Evolutionary conservation across 768 basidiomycete genomes (phyloP).

Genomic region (Mycena belliarum): DNA sequence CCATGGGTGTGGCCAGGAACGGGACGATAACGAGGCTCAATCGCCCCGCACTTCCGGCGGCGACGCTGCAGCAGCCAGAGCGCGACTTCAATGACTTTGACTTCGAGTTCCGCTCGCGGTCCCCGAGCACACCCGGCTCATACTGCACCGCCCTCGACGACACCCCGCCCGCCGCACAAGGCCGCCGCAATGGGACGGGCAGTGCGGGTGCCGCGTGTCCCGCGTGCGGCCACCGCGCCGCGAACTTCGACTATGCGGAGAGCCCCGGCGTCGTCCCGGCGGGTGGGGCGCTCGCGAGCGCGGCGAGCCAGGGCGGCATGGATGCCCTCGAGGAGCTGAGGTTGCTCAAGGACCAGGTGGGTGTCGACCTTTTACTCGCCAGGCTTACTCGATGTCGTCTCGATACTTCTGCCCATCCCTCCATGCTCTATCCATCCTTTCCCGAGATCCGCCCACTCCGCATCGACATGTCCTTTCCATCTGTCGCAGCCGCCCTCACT

Average conservation of each 20-base stretch:
- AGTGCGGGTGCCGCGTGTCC: no score
- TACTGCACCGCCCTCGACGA: not conserved
- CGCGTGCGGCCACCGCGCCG: conserved; percentile 8
- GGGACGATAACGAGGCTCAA: not conserved
- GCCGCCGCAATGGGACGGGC: not conserved
- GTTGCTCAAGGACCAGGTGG: conserved; percentile 64
- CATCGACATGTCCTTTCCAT: no score
- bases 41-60: not conserved
- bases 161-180: not conserved
- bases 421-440: no score
- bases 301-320: conserved; percentile 61
- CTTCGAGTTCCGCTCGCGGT: not conserved
- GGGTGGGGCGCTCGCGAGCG: conserved; percentile 54
- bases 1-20: not conserved
- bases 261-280: conserved; percentile 45
- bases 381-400: no score
- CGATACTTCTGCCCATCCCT: no score
- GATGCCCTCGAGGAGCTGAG: conserved; percentile 70
- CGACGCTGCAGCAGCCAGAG: no score
- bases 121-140: not conserved
- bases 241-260: conserved; percentile 6
- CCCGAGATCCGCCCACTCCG: no score
- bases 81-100: no score
- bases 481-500: no score
- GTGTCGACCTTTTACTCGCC: no score